Percentiles rank a stretch among this genome's conserved stretches.
Evolutionary conservation across 192 early-diverging fungal species (phyloP).

Genomic region (Piromyces finnis): DNA sequence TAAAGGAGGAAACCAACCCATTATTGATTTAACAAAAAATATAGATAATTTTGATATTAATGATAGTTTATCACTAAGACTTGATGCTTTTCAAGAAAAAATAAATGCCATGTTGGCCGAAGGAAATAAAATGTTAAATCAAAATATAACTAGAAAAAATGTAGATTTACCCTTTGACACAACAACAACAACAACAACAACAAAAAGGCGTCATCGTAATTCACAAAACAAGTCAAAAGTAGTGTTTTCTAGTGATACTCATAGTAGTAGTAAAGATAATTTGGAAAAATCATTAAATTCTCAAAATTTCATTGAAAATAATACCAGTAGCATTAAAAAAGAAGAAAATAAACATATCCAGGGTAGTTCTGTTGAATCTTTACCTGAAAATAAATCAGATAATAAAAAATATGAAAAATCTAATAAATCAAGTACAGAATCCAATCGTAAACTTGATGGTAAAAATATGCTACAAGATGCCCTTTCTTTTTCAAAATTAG

Average conservation of each 20-base stretch:
- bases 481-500: background rate
- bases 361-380: too few species aligned
- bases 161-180: background rate
- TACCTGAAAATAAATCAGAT: background rate
- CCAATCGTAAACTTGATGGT: background rate
- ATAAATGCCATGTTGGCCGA: background rate
- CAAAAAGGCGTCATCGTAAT: background rate
- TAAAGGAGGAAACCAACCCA: background rate
- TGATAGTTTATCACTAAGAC: background rate
- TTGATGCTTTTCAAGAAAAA: background rate
- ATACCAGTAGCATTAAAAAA: too few species aligned
- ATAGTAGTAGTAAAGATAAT: background rate
- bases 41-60: background rate
- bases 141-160: background rate
- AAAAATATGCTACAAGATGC: background rate
- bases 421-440: background rate
- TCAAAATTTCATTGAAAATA: background rate
- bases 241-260: background rate
- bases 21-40: background rate
- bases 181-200: too few species aligned
- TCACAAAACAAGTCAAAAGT: background rate
- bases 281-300: background rate
- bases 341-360: background rate
- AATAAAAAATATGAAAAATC: background rate
- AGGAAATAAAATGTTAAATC: background rate